These are phyloP conservation scores for Fusarium metavorans DNA, from an alignment of 2,329 filamentous ascomycete species.

Conservation along the genomic window DNA sequence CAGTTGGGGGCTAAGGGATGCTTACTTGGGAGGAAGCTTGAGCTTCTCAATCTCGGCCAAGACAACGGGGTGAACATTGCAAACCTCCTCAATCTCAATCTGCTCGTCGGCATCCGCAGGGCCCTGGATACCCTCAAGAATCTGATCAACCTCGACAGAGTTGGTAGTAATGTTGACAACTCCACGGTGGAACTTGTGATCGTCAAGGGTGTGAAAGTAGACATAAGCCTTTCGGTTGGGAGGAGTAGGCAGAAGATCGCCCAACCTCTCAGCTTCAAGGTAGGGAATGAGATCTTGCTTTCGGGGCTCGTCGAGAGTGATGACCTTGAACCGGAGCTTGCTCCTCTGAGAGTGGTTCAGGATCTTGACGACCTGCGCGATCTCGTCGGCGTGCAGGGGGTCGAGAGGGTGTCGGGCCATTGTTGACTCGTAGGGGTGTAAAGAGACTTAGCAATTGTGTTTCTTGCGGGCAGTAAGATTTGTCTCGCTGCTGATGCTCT, in stretches of 20 bases:
- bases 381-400: slow-evolving; percentile 7
- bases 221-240: neutral
- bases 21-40: neutral
- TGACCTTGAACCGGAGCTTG: slow-evolving; percentile 7
- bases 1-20: neutral
- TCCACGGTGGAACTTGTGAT: neutral
- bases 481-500: neutral
- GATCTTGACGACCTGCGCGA: neutral
- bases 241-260: neutral
- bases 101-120: neutral
- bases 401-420: slow-evolving; percentile 14
- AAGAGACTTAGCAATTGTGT: neutral
- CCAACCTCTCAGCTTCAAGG: slow-evolving; percentile 11
- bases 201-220: neutral
- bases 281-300: slow-evolving; percentile 12
- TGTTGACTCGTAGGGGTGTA: neutral
- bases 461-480: neutral
- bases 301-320: slow-evolving; percentile 9
- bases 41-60: slow-evolving; percentile 12
- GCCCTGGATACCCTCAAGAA: neutral
- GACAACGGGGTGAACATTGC: slow-evolving; percentile 5
- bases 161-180: neutral
- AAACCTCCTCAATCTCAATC: neutral
- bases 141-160: neutral
- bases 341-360: neutral